Conservation (phyloP, 192 early-diverging fungal species). For the Chytriomyces hyalinus region DNA sequence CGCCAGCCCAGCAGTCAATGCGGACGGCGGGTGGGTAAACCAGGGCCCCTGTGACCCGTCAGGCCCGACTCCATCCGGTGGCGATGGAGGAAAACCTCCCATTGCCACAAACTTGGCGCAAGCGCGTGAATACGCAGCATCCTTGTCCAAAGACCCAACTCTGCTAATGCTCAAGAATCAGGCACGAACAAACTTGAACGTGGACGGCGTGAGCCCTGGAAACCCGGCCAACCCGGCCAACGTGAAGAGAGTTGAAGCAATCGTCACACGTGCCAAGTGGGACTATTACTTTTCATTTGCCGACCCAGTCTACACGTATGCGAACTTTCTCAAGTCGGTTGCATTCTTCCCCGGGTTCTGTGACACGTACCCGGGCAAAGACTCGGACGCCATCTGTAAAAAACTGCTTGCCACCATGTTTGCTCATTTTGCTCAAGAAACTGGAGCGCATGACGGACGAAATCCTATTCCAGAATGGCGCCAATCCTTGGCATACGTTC, state of each 20-base stretch:
- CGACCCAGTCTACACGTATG: slow-evolving; percentile 26
- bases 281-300: slow-evolving; percentile 21
- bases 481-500: slow-evolving; percentile 4
- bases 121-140: background rate
- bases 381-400: slow-evolving; percentile 26
- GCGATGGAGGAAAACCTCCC: background rate
- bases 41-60: slow-evolving; percentile 14
- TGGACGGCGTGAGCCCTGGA: background rate
- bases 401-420: slow-evolving; percentile 24
- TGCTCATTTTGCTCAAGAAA: slow-evolving; percentile 34
- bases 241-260: slow-evolving; percentile 25
- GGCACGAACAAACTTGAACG: slow-evolving; percentile 2
- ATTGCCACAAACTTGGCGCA: slow-evolving; percentile 5
- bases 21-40: slow-evolving; percentile 12
- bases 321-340: slow-evolving; percentile 30
- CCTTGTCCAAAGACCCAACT: background rate
- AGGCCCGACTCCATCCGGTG: background rate
- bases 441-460: slow-evolving; percentile 11
- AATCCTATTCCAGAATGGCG: slow-evolving; percentile 26
- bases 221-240: slow-evolving; percentile 19
- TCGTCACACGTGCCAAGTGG: slow-evolving; percentile 15
- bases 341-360: slow-evolving; percentile 23
- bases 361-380: slow-evolving; percentile 14
- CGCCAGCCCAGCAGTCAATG: slow-evolving; percentile 1
- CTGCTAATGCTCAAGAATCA: background rate